Conservation (phyloP, 176 grass and related monocot species). For the Elaeis guineensis region DNA sequence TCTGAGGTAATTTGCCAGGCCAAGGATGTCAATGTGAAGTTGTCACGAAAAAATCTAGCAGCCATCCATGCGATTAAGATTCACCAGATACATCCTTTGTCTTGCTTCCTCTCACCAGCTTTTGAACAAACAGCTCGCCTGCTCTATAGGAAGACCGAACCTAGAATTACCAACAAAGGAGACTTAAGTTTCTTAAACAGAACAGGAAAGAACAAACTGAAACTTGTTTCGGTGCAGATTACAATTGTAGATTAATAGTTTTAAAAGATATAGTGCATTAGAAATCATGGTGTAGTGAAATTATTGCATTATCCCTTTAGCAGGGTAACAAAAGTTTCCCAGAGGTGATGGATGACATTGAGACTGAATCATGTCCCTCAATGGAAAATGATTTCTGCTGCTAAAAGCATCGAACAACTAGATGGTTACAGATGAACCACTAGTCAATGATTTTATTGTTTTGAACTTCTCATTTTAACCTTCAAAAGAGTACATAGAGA, state of each 20-base stretch:
- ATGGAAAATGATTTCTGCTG: too few species aligned
- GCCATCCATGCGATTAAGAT: slow-evolving; percentile 18
- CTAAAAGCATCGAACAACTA: too few species aligned
- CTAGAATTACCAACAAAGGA: slow-evolving; percentile 26
- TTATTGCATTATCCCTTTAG: neutral
- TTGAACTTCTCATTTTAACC: too few species aligned
- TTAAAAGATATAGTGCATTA: neutral
- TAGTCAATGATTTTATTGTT: too few species aligned
- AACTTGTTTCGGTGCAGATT: neutral
- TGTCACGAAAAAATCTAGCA: too few species aligned
- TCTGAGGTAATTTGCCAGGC: too few species aligned
- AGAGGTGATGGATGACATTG: too few species aligned
- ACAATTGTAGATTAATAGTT: neutral
- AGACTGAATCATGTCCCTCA: too few species aligned
- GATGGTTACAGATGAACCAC: too few species aligned
- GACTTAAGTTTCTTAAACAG: slow-evolving; percentile 6
- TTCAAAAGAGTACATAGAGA: too few species aligned
- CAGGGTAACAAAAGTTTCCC: neutral
- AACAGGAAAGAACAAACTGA: neutral
- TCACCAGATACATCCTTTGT: slow-evolving; percentile 6
- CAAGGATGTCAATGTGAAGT: too few species aligned
- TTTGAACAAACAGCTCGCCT: slow-evolving; percentile 87
- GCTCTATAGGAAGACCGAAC: slow-evolving; percentile 90
- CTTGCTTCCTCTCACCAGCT: slow-evolving; percentile 61
- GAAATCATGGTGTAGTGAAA: neutral